Percentiles rank a stretch among this genome's conserved stretches.
These are phyloP conservation scores for Puccinia polysora DNA, from an alignment of 1,284 basidiomycete genomes.

Conservation along the genomic window DNA sequence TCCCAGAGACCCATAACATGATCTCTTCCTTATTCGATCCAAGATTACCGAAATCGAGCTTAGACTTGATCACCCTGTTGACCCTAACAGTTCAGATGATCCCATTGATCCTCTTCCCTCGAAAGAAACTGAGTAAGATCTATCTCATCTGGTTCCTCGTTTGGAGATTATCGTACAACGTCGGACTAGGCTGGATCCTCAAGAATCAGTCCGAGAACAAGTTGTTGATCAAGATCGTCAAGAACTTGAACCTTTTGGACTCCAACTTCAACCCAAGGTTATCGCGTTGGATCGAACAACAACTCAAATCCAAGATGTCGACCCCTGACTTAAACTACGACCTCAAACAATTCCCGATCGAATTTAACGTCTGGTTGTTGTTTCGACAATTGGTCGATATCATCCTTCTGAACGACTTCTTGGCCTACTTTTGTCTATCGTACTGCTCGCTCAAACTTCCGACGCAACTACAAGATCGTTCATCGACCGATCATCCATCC, in stretches of 20 bases:
- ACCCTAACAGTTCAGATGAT: constrained; percentile 72
- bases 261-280: constrained; percentile 41
- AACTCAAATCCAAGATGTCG: constrained; percentile 32
- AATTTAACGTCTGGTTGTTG: constrained; percentile 67
- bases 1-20: constrained; percentile 92
- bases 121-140: constrained; percentile 60
- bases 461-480: constrained; percentile 55
- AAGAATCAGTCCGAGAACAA: constrained; percentile 64
- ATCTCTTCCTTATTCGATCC: constrained; percentile 86
- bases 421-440: constrained; percentile 92
- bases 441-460: constrained; percentile 54
- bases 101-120: constrained; percentile 65
- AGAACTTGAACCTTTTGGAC: constrained; percentile 16
- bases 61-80: constrained; percentile 79
- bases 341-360: constrained; percentile 47
- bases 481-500: constrained; percentile 68
- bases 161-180: constrained; percentile 88
- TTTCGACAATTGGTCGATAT: constrained; percentile 89
- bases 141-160: constrained; percentile 84
- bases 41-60: constrained; percentile 77
- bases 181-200: constrained; percentile 85
- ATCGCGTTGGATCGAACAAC: constrained; percentile 67
- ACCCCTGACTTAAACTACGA: constrained; percentile 23
- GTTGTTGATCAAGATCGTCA: constrained; percentile 60
- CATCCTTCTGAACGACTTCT: constrained; percentile 91